Evolutionary conservation across 257 asterid genomes (phyloP).

Genomic region (Apocynum venetum): DNA sequence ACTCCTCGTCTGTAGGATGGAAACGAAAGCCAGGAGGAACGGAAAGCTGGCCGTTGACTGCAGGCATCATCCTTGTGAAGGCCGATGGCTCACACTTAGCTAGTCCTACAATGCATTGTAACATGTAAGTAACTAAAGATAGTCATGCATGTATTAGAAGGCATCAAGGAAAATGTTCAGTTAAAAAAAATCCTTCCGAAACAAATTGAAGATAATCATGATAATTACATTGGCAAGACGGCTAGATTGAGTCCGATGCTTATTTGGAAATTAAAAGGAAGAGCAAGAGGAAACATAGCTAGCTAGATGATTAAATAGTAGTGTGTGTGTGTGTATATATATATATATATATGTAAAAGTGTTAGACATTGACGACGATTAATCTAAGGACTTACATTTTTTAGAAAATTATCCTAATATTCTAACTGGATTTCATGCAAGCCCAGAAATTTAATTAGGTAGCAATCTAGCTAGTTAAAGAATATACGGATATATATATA

Average conservation of each 20-base stretch:
- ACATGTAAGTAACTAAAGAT: neutral
- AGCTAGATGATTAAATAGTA: neutral
- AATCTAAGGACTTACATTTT: neutral
- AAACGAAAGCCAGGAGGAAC: constrained; percentile 89
- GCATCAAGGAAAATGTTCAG: no score
- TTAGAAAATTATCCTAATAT: neutral
- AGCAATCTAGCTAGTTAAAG: neutral
- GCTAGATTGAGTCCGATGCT: neutral
- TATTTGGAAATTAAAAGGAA: neutral
- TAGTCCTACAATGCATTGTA: neutral
- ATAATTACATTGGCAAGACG: no score
- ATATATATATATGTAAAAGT: no score
- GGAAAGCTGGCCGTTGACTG: constrained; percentile 36
- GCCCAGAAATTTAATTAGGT: neutral
- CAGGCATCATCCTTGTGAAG: constrained; percentile 34
- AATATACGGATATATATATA: neutral
- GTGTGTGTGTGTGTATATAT: no score
- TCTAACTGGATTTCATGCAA: neutral
- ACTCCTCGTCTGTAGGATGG: constrained; percentile 85
- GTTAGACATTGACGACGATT: no score
- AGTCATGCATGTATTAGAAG: neutral
- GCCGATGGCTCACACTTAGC: neutral
- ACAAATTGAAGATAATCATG: no score
- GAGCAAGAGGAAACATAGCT: neutral
- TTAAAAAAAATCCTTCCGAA: no score